Conservation (phyloP, 768 basidiomycete genomes). For the Boletus reticuloceps region DNA sequence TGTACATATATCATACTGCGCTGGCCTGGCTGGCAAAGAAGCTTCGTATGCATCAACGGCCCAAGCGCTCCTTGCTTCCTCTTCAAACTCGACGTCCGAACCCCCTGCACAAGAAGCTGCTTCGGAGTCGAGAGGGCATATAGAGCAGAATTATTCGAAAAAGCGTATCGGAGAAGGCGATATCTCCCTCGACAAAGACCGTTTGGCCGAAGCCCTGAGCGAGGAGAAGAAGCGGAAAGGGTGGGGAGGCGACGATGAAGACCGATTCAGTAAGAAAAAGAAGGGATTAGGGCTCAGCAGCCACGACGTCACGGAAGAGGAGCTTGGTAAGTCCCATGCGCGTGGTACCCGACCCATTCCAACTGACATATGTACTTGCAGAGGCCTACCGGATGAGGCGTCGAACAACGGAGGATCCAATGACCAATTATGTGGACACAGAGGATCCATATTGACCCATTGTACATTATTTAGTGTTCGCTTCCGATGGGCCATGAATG, state of each 20-base stretch:
- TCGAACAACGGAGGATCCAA: conserved; percentile 78
- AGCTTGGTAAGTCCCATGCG: conserved; percentile 56
- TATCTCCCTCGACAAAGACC: conserved; percentile 67
- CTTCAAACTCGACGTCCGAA: conserved; percentile 27
- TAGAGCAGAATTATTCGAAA: conserved; percentile 76
- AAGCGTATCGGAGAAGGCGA: conserved; percentile 81
- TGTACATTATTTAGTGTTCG: neutral
- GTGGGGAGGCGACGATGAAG: conserved; percentile 50
- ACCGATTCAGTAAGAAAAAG: conserved; percentile 61
- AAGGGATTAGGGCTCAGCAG: conserved; percentile 47
- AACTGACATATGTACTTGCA: conserved; percentile 32
- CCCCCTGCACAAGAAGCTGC: conserved; percentile 31
- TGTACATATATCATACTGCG: conserved; percentile 87
- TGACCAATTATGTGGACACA: conserved; percentile 85
- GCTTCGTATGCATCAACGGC: conserved; percentile 76
- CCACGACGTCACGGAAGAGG: conserved; percentile 87
- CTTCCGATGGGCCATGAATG: too few species aligned
- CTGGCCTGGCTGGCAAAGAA: conserved; percentile 80
- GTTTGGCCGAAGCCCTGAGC: conserved; percentile 63
- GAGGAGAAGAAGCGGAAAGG: conserved; percentile 82
- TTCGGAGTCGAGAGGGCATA: conserved; percentile 33
- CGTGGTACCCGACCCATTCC: neutral
- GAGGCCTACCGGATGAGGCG: conserved; percentile 89
- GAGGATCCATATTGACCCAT: conserved; percentile 30
- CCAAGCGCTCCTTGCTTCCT: conserved; percentile 56